Conservation (phyloP, 148 eudicot species). For the Dysphania ambrosioides region DNA sequence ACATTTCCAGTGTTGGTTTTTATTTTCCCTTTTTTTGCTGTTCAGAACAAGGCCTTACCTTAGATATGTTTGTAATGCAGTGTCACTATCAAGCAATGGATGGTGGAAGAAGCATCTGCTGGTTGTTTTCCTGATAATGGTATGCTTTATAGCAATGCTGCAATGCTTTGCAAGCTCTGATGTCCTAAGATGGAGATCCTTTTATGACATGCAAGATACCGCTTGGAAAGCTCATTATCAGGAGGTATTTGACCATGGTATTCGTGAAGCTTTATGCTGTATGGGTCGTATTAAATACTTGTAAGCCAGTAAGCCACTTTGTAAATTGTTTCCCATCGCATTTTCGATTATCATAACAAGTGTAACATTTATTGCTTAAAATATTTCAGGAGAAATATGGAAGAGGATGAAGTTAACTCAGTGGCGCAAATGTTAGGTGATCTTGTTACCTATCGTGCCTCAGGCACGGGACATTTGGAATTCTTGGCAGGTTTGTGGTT, state of each 20-base stretch:
- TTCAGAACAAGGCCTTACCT: background rate
- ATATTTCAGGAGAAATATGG: constrained; percentile 45
- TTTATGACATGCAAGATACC: constrained; percentile 58
- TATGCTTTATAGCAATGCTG: constrained; percentile 43
- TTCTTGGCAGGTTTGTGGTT: constrained; percentile 62
- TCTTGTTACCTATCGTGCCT: constrained; percentile 73
- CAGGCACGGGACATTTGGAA: constrained; percentile 77
- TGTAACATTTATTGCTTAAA: constrained; percentile 14
- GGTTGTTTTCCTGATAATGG: constrained; percentile 40
- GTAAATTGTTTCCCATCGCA: constrained; percentile 9
- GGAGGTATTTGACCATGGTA: constrained; percentile 80
- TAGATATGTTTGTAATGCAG: constrained; percentile 33
- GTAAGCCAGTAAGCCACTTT: constrained; percentile 56
- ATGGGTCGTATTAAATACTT: constrained; percentile 75
- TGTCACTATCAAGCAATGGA: constrained; percentile 32
- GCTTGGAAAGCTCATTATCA: constrained; percentile 81
- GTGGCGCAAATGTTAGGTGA: constrained; percentile 75
- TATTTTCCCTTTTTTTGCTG: background rate
- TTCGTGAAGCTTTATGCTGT: constrained; percentile 87
- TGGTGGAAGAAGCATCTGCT: constrained; percentile 46
- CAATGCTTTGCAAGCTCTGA: constrained; percentile 70
- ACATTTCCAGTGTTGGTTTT: background rate
- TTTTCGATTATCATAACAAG: background rate
- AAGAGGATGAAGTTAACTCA: constrained; percentile 75
- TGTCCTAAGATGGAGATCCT: constrained; percentile 77